Base-by-base conservation (phyloP, 345 rosid species). In the Lepidium africanum region DNA sequence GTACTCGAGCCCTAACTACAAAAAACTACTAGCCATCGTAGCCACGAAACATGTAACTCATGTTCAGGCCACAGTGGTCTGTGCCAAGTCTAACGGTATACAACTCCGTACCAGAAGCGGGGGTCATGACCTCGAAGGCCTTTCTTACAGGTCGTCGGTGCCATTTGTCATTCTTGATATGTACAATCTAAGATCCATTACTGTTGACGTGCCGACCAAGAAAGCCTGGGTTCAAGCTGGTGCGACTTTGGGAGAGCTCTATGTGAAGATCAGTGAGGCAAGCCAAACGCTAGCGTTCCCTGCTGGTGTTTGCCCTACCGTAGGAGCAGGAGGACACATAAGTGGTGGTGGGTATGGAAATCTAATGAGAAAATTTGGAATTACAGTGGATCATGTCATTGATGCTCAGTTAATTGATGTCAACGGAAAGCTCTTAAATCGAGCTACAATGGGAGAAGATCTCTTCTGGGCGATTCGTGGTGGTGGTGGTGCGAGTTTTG, bases 41-140 rank as follows among this genome's bases (percentile, higher is more conserved):
- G 61, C 65, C 10, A 69, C 73, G 1, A 37, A 64, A 40, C 64
- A 76, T 51, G 64, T 36, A 30, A 65, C 76, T 45, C 77, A 77
- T 67, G 55, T 77, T 37, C 71, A 77, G 39, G 75, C 80, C 9
- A 63, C 80, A 7, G 71, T 77, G 39, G 36, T 77, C 10, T 77
- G 80, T 46, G 59, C 80, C 9, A 77, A 72, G 25, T 15, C 16
- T 17, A 17, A 43, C n/a, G 77, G 71, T 21, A 23, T 77, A 11
- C 73, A 71, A 25, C 42, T 71, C 12, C 65, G 73, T 27, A 60
- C 43, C 37, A 73, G 89, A 6, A 84, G 92, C 38, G 91, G 91
- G 0, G 91, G 91, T 35, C 88, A 83, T 54, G 91, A 86, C 67
- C 79, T 70, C 12, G 92, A 83, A 38, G 92, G 86, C 13, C 65